Percentiles rank a stretch among this genome's conserved stretches.
These are phyloP conservation scores for Mucor lusitanicus DNA, from an alignment of 371 early-diverging fungal genomes.

Conservation along the genomic window DNA sequence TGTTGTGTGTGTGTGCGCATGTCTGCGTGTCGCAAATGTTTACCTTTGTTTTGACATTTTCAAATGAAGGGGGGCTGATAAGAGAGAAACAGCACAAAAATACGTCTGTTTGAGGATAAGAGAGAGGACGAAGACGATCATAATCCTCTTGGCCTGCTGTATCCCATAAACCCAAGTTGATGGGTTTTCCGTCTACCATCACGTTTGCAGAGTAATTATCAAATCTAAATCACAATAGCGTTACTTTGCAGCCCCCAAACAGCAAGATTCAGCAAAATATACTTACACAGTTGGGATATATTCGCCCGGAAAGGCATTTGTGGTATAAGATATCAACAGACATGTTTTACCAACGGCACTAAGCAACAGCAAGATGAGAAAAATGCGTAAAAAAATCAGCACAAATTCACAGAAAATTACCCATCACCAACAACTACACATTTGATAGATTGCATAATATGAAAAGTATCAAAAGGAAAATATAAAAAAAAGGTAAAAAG, in stretches of 20 bases:
- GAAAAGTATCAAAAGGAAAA: conserved; percentile 5
- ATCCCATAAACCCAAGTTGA: conserved; percentile 97
- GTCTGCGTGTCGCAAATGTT: not conserved
- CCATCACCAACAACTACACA: conserved; percentile 97
- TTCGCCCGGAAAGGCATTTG: conserved; percentile 96
- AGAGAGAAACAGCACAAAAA: conserved; percentile 88
- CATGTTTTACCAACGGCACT: conserved; percentile 96
- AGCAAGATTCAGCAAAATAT: not conserved
- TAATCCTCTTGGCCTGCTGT: conserved; percentile 98
- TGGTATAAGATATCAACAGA: conserved; percentile 92
- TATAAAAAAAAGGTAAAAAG: conserved; percentile 4
- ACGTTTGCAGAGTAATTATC: conserved; percentile 95
- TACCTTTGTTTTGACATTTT: conserved; percentile 85
- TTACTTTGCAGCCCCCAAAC: not conserved
- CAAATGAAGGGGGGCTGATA: conserved; percentile 85
- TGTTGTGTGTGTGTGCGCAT: not conserved
- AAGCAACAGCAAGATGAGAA: conserved; percentile 1
- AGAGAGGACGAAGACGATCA: conserved; percentile 90
- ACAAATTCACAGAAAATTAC: conserved; percentile 41
- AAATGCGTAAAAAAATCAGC: not conserved
- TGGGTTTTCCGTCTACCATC: conserved; percentile 89
- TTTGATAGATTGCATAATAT: conserved; percentile 93
- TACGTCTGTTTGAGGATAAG: conserved; percentile 93
- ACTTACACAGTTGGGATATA: conserved; percentile 95
- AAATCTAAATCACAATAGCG: conserved; percentile 56